These are phyloP conservation scores for Claviceps arundinis DNA, from an alignment of 2,329 filamentous ascomycete genomes.

Conservation along the genomic window DNA sequence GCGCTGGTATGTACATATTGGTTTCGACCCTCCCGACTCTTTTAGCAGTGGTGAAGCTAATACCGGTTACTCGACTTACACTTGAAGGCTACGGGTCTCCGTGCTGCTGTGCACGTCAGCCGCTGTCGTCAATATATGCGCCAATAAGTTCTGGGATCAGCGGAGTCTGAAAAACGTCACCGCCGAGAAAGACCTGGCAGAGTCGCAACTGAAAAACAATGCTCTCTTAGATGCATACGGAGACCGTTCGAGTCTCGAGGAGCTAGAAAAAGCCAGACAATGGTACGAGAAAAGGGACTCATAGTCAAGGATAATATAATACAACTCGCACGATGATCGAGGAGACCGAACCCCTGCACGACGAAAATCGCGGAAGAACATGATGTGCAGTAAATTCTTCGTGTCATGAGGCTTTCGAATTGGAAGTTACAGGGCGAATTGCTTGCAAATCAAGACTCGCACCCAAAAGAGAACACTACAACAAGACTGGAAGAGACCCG, in stretches of 20 bases:
- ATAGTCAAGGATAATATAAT: too few relatives aligned
- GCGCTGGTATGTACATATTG: slow-evolving; percentile 17
- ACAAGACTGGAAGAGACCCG: too few relatives aligned
- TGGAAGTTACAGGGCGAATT: too few relatives aligned
- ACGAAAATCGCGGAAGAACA: too few relatives aligned
- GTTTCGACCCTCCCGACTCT: background rate
- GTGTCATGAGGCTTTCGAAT: too few relatives aligned
- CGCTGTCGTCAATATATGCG: slow-evolving; percentile 17
- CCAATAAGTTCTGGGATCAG: slow-evolving; percentile 14
- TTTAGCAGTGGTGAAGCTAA: too few relatives aligned
- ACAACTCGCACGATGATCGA: too few relatives aligned
- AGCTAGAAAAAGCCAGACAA: slow-evolving; percentile 33
- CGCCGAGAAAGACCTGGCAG: slow-evolving; percentile 22
- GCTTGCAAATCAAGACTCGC: too few relatives aligned
- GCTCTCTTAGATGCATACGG: slow-evolving; percentile 37
- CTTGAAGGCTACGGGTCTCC: background rate
- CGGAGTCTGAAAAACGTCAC: slow-evolving; percentile 11
- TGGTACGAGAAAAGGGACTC: slow-evolving; percentile 26
- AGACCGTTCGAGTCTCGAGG: slow-evolving; percentile 33
- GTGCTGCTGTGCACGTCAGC: slow-evolving; percentile 1
- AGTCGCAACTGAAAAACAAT: slow-evolving; percentile 24
- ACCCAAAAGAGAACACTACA: too few relatives aligned
- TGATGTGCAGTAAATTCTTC: too few relatives aligned
- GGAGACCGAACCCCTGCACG: too few relatives aligned
- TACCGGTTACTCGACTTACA: background rate